Percentiles rank a stretch among this genome's conserved stretches.
phyloP scores from a whole-genome alignment of 108 stramenopile genomes.

The Halocafeteria seosinensis region DNA sequence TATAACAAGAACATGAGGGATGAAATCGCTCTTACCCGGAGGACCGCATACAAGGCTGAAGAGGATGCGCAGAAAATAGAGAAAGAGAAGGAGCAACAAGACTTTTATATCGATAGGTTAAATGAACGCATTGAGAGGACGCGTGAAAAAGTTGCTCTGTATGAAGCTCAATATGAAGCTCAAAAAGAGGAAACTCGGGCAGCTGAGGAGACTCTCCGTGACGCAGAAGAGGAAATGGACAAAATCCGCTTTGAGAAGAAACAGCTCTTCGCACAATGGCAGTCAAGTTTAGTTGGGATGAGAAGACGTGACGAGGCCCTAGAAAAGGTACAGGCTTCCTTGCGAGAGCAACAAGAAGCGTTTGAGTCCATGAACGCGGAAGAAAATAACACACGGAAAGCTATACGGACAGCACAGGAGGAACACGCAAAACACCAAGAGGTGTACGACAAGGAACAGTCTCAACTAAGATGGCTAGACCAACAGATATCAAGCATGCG shows the following conservation, averaged over 20 bases:
- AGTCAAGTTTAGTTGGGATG: constrained; percentile 45
- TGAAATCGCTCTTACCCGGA: constrained; percentile 51
- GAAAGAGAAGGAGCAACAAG: constrained; percentile 50
- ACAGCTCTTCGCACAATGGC: constrained; percentile 60
- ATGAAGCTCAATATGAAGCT: constrained; percentile 32
- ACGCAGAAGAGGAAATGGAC: constrained; percentile 49
- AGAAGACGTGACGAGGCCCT: constrained; percentile 56
- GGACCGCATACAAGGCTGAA: constrained; percentile 56
- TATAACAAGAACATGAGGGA: constrained; percentile 60
- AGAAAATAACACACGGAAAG: constrained; percentile 33
- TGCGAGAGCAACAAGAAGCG: constrained; percentile 35
- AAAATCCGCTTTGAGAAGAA: constrained; percentile 52
- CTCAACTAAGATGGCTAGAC: constrained; percentile 14
- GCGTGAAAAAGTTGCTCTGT: constrained; percentile 44
- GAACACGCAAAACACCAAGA: constrained; percentile 38
- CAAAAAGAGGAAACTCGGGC: constrained; percentile 42
- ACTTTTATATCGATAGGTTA: constrained; percentile 52
- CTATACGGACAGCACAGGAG: constrained; percentile 32
- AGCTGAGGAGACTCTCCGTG: constrained; percentile 46
- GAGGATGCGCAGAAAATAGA: constrained; percentile 42
- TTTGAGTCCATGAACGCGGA: constrained; percentile 7
- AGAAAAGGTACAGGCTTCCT: constrained; percentile 35
- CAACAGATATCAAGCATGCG: background rate
- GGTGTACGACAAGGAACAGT: constrained; percentile 27
- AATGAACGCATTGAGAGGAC: constrained; percentile 36